These are phyloP conservation scores for Colletotrichum filicis DNA, from an alignment of 2,329 filamentous ascomycete species.

Conservation along the genomic window DNA sequence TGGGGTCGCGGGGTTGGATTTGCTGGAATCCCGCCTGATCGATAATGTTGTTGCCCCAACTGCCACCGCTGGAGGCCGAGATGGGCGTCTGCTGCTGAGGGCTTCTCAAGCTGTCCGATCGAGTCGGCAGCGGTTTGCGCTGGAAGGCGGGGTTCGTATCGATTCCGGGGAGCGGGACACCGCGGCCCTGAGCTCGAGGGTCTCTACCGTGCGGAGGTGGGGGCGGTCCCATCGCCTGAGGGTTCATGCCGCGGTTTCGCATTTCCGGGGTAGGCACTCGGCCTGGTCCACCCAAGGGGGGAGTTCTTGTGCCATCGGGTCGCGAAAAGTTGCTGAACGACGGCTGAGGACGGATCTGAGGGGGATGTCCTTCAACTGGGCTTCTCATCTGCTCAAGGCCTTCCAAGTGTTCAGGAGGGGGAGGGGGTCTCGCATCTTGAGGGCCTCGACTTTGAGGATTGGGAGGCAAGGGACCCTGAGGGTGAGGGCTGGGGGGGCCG, in stretches of 20 bases:
- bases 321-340: constrained; percentile 36
- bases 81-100: constrained; percentile 47
- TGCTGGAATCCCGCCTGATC: constrained; percentile 62
- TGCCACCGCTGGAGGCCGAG: constrained; percentile 51
- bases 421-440: constrained; percentile 4
- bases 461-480: constrained; percentile 44
- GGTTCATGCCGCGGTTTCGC: constrained; percentile 40
- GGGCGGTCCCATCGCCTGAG: constrained; percentile 36
- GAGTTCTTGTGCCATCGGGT: constrained; percentile 34
- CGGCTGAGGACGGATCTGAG: constrained; percentile 30
- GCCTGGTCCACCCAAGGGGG: constrained; percentile 28
- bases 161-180: constrained; percentile 33
- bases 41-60: constrained; percentile 53
- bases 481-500: constrained; percentile 45
- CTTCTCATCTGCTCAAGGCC: constrained; percentile 10
- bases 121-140: constrained; percentile 63
- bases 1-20: constrained; percentile 47
- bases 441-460: constrained; percentile 38
- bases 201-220: constrained; percentile 12
- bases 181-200: constrained; percentile 30
- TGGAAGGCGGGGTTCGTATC: constrained; percentile 48
- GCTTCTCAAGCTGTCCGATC: constrained; percentile 43
- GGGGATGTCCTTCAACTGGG: constrained; percentile 1
- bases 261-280: constrained; percentile 33
- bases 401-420: background rate